Conservation (phyloP, 1,284 basidiomycete genomes). For the Phylloboletellus chloephorus region DNA sequence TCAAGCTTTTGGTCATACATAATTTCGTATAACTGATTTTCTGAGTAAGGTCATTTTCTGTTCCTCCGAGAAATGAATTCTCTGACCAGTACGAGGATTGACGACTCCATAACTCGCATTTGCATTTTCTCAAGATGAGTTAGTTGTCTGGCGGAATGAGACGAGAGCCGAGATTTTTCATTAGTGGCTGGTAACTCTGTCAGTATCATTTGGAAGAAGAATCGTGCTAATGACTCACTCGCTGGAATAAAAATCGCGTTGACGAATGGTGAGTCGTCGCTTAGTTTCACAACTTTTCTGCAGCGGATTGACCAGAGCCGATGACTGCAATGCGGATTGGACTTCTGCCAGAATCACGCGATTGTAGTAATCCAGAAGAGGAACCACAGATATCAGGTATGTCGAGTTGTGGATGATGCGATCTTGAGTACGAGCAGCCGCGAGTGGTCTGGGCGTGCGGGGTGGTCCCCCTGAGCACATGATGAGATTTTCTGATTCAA, state of each 20-base stretch:
- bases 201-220: neutral
- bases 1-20: slow-evolving; percentile 54
- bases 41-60: slow-evolving; percentile 1
- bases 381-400: slow-evolving; percentile 38
- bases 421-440: slow-evolving; percentile 31
- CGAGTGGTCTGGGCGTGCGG: slow-evolving; percentile 39
- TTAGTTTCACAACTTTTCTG: slow-evolving; percentile 51
- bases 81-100: slow-evolving; percentile 43
- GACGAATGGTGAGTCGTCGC: slow-evolving; percentile 54
- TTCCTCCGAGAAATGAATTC: neutral
- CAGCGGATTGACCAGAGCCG: slow-evolving; percentile 52
- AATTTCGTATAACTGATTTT: slow-evolving; percentile 44
- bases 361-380: slow-evolving; percentile 33
- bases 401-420: slow-evolving; percentile 43
- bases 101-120: slow-evolving; percentile 56
- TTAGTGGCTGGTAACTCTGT: slow-evolving; percentile 34
- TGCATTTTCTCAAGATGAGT: slow-evolving; percentile 44
- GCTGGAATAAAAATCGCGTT: slow-evolving; percentile 58
- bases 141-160: slow-evolving; percentile 33
- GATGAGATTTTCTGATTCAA: slow-evolving; percentile 39
- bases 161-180: slow-evolving; percentile 36
- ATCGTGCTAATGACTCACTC: slow-evolving; percentile 28
- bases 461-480: slow-evolving; percentile 51
- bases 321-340: slow-evolving; percentile 48
- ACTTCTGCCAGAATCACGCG: slow-evolving; percentile 12